Base-by-base conservation (phyloP, 768 basidiomycete species). In the Calocybe cyanea region DNA sequence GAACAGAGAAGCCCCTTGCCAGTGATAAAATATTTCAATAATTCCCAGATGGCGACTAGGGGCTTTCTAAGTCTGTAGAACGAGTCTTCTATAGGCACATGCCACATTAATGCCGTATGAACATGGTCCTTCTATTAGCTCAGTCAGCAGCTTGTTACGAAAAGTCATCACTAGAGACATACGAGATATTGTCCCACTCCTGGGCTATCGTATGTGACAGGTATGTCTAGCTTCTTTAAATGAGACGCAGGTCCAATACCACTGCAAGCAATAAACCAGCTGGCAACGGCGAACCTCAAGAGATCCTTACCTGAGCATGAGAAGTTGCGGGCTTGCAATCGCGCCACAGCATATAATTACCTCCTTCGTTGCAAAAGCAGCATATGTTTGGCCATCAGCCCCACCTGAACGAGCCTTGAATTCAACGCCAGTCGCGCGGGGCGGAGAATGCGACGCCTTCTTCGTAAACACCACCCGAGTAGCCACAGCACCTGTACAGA, bases 401-500 rank as follows among this genome's bases (percentile, higher is more conserved):
- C 43, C 43, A 24, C 9, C 39, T n/a, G n/a, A n/a, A n/a, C n/a
- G n/a, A n/a, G n/a, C n/a, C n/a, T n/a, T n/a, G n/a, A n/a, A n/a
- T 11, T 28, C 11, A 15, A 49, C 37, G 24, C n/a, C 18, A 2
- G 33, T 11, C 9, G 23, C 6, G 11, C 38, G 30, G 25, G 20
- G 4, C 11, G 24, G n/a, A 35, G n/a, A n/a, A n/a, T n/a, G n/a
- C n/a, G 23, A 24, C 4, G 9, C 19, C n/a, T n/a, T n/a, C n/a
- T n/a, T n/a, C 24, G 42, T 38, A 14, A 44, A 25, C 19, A 41
- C 28, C 28, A 52, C 15, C 19, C 7, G 13, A 13, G 33, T 43
- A 23, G 48, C 57, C 10, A 44, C 35, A 8, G 52, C 42, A 7
- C 38, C 40, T 3, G 46, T 39, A 28, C 54, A 56, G 11, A 58